Conservation (phyloP, 192 early-diverging fungal genomes). For the Blastocladiella britannica region DNA sequence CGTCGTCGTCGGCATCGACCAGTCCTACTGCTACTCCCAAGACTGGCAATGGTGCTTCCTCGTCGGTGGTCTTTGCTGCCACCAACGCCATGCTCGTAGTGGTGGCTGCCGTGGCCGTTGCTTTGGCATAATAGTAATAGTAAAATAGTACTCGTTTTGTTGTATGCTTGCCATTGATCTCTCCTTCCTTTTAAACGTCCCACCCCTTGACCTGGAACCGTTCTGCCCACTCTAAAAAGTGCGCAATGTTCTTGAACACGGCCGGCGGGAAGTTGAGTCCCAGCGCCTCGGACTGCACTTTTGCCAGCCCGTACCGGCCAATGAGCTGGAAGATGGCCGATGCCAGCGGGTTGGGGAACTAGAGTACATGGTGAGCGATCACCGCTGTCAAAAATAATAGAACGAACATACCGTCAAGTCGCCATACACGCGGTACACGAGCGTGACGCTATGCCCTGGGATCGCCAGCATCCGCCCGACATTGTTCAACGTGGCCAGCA, state of each 20-base stretch:
- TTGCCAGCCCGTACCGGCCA: constrained; percentile 65
- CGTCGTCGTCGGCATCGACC: no score
- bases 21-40: no score
- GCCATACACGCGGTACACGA: background rate
- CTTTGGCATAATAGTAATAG: no score
- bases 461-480: constrained; percentile 9
- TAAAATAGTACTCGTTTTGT: no score
- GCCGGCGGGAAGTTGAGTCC: constrained; percentile 67
- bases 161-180: no score
- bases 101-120: no score
- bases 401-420: background rate
- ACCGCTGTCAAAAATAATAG: background rate
- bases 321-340: constrained; percentile 68
- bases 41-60: no score
- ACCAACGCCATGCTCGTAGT: no score
- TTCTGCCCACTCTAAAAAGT: constrained; percentile 45
- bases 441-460: background rate
- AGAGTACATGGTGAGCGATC: background rate
- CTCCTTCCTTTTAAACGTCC: constrained; percentile 41
- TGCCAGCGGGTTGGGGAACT: constrained; percentile 81
- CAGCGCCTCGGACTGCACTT: constrained; percentile 75
- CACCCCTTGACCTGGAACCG: constrained; percentile 49
- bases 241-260: constrained; percentile 52
- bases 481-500: constrained; percentile 69
- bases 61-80: no score